A percentile compares a stretch with the other conserved stretches of the same genome.
phyloP scores from a whole-genome alignment of 257 asterid genomes.

The Primulina eburnea region DNA sequence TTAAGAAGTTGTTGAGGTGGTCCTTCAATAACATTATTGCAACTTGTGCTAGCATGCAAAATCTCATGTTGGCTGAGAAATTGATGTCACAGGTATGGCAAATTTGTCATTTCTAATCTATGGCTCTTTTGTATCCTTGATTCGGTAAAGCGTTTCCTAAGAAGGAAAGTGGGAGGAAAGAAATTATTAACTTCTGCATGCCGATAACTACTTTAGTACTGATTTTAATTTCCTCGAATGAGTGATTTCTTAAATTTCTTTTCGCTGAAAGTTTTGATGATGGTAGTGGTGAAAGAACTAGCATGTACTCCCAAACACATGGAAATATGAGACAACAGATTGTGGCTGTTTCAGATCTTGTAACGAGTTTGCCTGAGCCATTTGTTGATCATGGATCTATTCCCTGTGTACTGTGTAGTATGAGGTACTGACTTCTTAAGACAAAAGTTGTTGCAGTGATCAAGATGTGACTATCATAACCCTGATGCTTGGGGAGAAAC shows the following conservation, averaged over 20 bases:
- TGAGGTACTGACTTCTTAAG: not conserved
- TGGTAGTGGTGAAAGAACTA: slow-evolving; percentile 10
- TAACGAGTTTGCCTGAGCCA: not conserved
- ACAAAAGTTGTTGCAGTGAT: not conserved
- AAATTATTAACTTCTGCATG: slow-evolving; percentile 7
- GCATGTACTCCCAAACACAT: not conserved
- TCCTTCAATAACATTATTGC: slow-evolving; percentile 66
- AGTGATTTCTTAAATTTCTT: slow-evolving; percentile 11
- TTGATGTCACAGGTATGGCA: slow-evolving; percentile 69
- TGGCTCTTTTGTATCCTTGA: slow-evolving; percentile 13
- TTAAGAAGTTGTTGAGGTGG: slow-evolving; percentile 52
- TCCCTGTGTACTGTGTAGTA: not conserved
- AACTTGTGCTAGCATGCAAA: slow-evolving; percentile 55
- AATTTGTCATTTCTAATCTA: slow-evolving; percentile 15
- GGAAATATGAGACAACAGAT: not conserved
- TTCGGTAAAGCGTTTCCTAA: not conserved
- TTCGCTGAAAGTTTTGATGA: not conserved
- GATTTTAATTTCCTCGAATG: not conserved
- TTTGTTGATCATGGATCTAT: not conserved
- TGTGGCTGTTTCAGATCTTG: not conserved
- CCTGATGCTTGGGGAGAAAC: not conserved
- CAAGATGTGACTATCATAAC: not conserved
- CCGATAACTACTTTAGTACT: not conserved
- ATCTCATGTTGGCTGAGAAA: slow-evolving; percentile 58
- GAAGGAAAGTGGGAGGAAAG: not conserved